Evolutionary conservation across 352 stramenopile species (phyloP), one percentile per base, ranked within the genome.

Genomic region (Phytophthora sp.): DNA sequence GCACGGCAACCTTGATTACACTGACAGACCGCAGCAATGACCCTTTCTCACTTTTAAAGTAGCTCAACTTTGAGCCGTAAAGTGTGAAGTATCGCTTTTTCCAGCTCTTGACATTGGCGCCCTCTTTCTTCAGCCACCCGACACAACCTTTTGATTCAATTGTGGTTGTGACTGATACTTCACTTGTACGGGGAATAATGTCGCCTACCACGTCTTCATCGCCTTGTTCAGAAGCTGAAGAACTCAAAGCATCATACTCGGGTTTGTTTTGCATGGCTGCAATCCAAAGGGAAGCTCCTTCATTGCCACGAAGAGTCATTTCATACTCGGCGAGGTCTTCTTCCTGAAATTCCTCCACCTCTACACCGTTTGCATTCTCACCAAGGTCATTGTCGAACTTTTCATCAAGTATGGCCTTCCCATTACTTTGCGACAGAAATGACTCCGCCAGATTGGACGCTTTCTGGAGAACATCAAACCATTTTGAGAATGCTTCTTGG

Each of bases 71-170:
- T 18, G 75, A 73, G 2, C 77, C 82, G 13, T 89, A 79, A 3
- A 95, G 67, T 0, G 77, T 91, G 52, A 92, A 95, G 56, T 87
- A 95, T 11, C 84, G 79, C 0, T 67, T 72, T 58, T 92, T 91
- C 82, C 84, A 93, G 20, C 56, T 88, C 72, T 89, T 91, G 18
- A 90, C 63, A 10, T 65, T 76, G 1, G 66, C 72, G 5, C 82
- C 81, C 73, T 92, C 69, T 55, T 92, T 91, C 35, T 72, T 72
- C 7, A 95, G 62, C 87, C 87, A 95, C 0, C 87, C 86, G 2
- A 73, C 72, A 65, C 81, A 89, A 18, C 66, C 58, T 44, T 58
- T 43, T n/a, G 56, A 58, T 28, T 76, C 59, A 34, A 51, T 76
- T 39, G 18, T 20, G 1, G 42, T 23, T 15, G 43, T 59, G 1